These are phyloP conservation scores for Triadica sebifera DNA, from an alignment of 345 rosid species.

Conservation along the genomic window DNA sequence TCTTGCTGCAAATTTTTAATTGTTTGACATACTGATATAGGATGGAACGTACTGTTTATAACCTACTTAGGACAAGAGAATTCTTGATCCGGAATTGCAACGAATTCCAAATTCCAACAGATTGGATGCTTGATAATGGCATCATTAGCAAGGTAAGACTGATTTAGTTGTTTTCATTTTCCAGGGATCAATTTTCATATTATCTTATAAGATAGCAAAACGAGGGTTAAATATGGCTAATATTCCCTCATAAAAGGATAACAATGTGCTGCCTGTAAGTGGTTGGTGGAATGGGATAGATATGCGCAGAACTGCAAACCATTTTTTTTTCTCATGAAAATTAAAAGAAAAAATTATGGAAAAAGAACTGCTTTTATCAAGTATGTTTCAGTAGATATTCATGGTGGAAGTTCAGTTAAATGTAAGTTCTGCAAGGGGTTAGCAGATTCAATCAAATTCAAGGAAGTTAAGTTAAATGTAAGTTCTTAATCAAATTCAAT, in stretches of 20 bases:
- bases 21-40: constrained; percentile 28
- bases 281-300: no score
- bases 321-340: no score
- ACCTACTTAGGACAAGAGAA: constrained; percentile 59
- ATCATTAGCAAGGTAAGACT: constrained; percentile 58
- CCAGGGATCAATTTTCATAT: not conserved
- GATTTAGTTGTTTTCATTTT: not conserved
- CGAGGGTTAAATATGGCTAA: no score
- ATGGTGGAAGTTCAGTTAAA: not conserved
- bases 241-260: no score
- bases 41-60: constrained; percentile 68
- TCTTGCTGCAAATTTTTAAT: not conserved
- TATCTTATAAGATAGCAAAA: not conserved
- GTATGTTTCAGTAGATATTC: not conserved
- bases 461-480: no score
- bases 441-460: no score
- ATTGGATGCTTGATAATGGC: constrained; percentile 76
- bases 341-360: no score
- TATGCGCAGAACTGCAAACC: no score
- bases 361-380: no score
- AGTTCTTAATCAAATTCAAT: no score
- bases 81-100: constrained; percentile 56
- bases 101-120: constrained; percentile 60
- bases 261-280: no score
- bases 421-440: no score